Evolutionary conservation across 2,329 filamentous ascomycete species (phyloP), one percentile per base, ranked within the genome.

Genomic region (Lasiodiplodia gonubiensis): DNA sequence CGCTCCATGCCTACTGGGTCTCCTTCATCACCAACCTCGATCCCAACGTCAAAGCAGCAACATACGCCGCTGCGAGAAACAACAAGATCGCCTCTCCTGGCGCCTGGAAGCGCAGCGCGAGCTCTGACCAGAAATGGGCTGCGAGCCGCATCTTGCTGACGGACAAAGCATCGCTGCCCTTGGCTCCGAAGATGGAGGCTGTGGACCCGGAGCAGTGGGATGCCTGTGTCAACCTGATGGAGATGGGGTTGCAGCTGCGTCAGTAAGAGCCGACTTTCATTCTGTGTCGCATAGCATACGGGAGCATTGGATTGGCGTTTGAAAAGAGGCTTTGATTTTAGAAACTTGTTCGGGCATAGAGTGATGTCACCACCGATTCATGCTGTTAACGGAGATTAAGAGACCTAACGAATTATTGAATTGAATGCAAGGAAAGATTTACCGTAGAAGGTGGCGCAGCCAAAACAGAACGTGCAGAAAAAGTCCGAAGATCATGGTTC

Each of bases 1-100:
- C 74, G 53, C 71, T 78, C 39, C 75, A 75, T 18, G 75, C 77
- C 16, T 84, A 83, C 69, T 83, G 76, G 74, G 78, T 82, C 12
- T 80, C 78, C n/a, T 84, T 84, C 51, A 51, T 67, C 25, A 63
- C 37, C 7, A 12, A 23, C 5, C 59, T 64, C 11, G 57, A 67
- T 16, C 66, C 66, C 12, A 67, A 55, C 30, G 23, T 35, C 18
- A 39, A 25, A n/a, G 51, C 39, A 14, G 57, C 51, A 12, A 37
- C 39, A 7, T 25, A 12, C 49, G 48, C 66, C 8, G 51, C 27
- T 18, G 23, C 48, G 57, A 39, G 37, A 8, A 42, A 49, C 16
- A 39, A 14, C 8, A 14, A 35, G 14, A 21, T 21, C n/a, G 55
- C 30, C 11, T 35, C 54, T 11, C 49, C 48, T 8, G 10, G 16